Percentiles rank a stretch among this genome's conserved stretches.
phyloP scores from a whole-genome alignment of 2,329 filamentous ascomycete species.

The Botrytis aclada region DNA sequence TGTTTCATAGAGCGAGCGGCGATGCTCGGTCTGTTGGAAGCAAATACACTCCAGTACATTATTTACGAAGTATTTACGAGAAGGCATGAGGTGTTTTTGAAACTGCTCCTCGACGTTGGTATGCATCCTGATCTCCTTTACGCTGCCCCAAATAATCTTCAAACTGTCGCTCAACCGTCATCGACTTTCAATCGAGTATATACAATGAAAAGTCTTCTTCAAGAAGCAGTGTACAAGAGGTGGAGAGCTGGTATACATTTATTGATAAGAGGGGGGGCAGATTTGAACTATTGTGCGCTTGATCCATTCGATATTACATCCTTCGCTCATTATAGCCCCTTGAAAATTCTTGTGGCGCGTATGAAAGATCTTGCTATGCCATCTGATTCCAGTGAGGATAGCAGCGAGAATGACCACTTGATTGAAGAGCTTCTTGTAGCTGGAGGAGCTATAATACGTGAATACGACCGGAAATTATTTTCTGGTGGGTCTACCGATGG shows the following conservation, averaged over 20 bases:
- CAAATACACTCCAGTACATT: background rate
- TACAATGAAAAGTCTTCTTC: background rate
- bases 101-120: background rate
- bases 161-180: too few species aligned
- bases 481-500: background rate
- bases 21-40: rapidly evolving
- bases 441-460: background rate
- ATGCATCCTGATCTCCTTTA: background rate
- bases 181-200: too few species aligned
- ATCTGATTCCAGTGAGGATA: background rate
- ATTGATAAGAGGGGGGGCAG: background rate
- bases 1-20: background rate
- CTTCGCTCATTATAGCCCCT: background rate
- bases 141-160: too few species aligned
- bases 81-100: background rate
- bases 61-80: background rate
- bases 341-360: background rate
- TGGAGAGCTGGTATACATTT: background rate
- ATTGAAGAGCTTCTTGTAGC: background rate
- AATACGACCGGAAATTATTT: background rate
- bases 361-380: background rate
- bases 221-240: background rate
- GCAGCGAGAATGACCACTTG: background rate
- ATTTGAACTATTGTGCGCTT: background rate
- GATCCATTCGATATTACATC: background rate